Evolutionary conservation across 306 rosid genomes (phyloP), one percentile per base, ranked within the genome.

Genomic region (Gillenia trifoliata): DNA sequence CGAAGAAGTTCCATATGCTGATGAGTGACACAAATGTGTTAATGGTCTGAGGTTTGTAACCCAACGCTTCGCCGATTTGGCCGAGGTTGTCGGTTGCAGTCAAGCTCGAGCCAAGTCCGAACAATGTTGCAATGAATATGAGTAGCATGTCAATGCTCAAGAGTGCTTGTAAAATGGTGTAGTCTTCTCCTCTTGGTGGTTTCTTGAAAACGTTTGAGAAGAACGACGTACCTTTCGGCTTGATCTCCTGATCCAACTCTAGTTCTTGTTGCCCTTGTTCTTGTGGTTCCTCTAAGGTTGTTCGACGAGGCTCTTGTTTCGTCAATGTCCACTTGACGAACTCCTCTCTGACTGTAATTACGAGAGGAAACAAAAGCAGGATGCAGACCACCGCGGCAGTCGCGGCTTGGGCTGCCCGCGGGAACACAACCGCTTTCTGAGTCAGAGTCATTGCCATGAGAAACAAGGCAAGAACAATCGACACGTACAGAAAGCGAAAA

Each of bases 101-200:
- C 31, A 78, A 55, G 0, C 83, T 83, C 19, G 80, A 82, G n/a
- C 86, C 83, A 1, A 71, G 75, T 3, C 83, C 78, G 6, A 82
- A 78, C 1, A 49, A 22, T 15, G 83, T 77, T 6, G 62, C 31
- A 22, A 65, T 9, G 64, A 82, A 47, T 15, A 82, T 36, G n/a
- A 78, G 66, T n/a, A 75, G 5, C 86, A 82, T 82, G 74, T 82
- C 86, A 16, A 43, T 3, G 71, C 83, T 78, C 75, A 78, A 74
- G 0, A 83, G 43, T 1, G 78, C 86, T 52, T 83, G 86, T 5
- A 73, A 68, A 66, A 78, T 78, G 1, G 83, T 83, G 75, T 69
- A 66, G 60, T 83, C 86, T 30, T 83, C 86, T 19, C 86, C 86
- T 33, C 76, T 79, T 15, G 40, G 71, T 16, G 86, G 83, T 10